Conservation (phyloP, 2,329 filamentous ascomycete genomes). For the Cordyceps javanica region DNA sequence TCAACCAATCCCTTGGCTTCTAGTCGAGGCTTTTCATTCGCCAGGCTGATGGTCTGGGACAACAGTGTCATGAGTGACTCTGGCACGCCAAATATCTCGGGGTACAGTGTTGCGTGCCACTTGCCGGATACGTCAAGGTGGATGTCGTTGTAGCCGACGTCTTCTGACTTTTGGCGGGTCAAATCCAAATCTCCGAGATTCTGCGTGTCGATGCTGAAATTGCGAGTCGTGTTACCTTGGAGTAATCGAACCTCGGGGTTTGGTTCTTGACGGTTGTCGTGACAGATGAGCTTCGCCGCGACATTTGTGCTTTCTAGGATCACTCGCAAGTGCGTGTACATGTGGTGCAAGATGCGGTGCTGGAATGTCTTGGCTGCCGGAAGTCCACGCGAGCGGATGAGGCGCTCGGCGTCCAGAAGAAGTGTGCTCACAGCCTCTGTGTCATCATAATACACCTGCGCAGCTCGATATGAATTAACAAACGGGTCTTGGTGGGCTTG, state of each 20-base stretch:
- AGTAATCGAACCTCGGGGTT: background rate
- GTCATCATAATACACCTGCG: background rate
- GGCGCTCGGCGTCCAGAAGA: slow-evolving; percentile 36
- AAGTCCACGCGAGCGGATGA: slow-evolving; percentile 34
- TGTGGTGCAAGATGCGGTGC: slow-evolving; percentile 38
- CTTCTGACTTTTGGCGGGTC: slow-evolving; percentile 25
- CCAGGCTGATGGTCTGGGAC: slow-evolving; percentile 35
- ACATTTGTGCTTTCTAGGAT: slow-evolving; percentile 34
- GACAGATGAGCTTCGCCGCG: background rate
- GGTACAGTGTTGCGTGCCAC: slow-evolving; percentile 36
- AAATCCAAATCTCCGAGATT: slow-evolving; percentile 24
- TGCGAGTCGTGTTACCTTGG: slow-evolving; percentile 14
- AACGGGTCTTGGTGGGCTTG: no score
- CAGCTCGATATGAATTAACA: background rate
- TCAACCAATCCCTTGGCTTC: slow-evolving; percentile 20
- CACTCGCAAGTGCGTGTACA: slow-evolving; percentile 39
- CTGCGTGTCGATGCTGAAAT: slow-evolving; percentile 24
- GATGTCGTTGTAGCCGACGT: slow-evolving; percentile 37
- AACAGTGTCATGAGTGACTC: slow-evolving; percentile 35
- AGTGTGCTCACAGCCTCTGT: slow-evolving; percentile 12
- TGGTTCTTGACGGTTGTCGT: no score
- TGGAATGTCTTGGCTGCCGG: slow-evolving; percentile 34
- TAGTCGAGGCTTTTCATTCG: slow-evolving; percentile 32
- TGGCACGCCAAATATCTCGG: slow-evolving; percentile 38
- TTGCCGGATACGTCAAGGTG: slow-evolving; percentile 34